These are phyloP conservation scores for Nymphaea thermarum DNA, from an alignment of 164 flowering plant species.

Conservation along the genomic window DNA sequence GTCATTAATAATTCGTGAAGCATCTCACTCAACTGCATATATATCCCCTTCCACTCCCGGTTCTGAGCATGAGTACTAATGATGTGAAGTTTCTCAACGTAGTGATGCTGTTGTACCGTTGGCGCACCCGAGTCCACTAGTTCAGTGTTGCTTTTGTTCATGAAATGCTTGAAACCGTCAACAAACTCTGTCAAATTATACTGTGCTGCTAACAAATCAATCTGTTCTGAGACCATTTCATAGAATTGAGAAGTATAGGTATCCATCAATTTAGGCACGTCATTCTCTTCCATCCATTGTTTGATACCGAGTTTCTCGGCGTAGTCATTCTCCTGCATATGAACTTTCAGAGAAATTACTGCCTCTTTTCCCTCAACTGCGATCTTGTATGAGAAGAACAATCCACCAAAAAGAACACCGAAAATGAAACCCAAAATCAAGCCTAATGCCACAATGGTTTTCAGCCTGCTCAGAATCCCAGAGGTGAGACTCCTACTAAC, in stretches of 20 bases:
- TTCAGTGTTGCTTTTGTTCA: slow-evolving; percentile 24
- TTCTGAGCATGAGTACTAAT: slow-evolving; percentile 35
- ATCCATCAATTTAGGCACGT: slow-evolving; percentile 78
- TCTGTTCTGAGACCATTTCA: slow-evolving; percentile 56
- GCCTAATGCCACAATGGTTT: slow-evolving; percentile 77
- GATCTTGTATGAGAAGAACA: slow-evolving; percentile 84
- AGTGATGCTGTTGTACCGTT: slow-evolving; percentile 19
- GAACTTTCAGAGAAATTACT: slow-evolving; percentile 61
- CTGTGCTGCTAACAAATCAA: slow-evolving; percentile 73
- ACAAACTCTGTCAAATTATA: slow-evolving; percentile 88
- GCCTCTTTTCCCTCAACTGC: slow-evolving; percentile 95
- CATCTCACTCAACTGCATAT: slow-evolving; percentile 48
- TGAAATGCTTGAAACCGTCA: slow-evolving; percentile 66
- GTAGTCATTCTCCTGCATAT: slow-evolving; percentile 72
- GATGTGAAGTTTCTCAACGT: slow-evolving; percentile 46
- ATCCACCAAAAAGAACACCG: slow-evolving; percentile 46
- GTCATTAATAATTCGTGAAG: slow-evolving; percentile 52
- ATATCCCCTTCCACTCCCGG: slow-evolving; percentile 63
- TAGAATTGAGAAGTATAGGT: slow-evolving; percentile 53
- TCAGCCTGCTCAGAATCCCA: slow-evolving; percentile 52
- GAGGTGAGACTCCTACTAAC: slow-evolving; percentile 53
- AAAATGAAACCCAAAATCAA: slow-evolving; percentile 68
- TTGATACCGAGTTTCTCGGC: slow-evolving; percentile 77
- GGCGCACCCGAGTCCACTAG: slow-evolving; percentile 22
- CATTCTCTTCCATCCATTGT: slow-evolving; percentile 93